Evolutionary conservation across 2,329 filamentous ascomycete species (phyloP), one percentile per base, ranked within the genome.

Genomic region (Daldinia sp.): DNA sequence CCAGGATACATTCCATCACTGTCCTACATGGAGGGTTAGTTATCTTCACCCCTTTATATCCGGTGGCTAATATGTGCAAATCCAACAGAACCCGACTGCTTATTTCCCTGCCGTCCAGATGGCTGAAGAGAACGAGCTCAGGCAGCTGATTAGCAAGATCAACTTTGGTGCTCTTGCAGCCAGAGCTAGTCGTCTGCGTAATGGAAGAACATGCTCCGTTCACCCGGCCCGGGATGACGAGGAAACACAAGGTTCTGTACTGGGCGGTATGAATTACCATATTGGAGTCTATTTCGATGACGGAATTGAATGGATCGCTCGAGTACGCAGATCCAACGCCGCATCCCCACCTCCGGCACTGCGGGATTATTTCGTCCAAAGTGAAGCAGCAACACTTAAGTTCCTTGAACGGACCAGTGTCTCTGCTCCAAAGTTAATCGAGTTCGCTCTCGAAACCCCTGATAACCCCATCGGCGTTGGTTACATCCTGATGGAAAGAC

Each of bases 1-100:
- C 32, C 43, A 67, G 43, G 59, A 71, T 30, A 50, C 65, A 13
- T 72, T 73, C 58, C 78, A 81, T 60, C 69, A 37, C 29, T 81
- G 67, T 68, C 72, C 77, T 55, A 61, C 64, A 58, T 80, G 75
- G 76, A 72, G 77, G 21, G 39, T 27, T 25, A 8, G 21, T 43
- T 7, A n/a, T n/a, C n/a, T n/a, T n/a, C 15, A 43, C 21, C 39
- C 9, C 39, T 43, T 6, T 3, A 25, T 25, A 25, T n/a, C 8
- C 11, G 25, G 19, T 9, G 4, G n/a, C 21, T 43, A 9, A 43
- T 43, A n/a, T 8, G 6, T 25, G 9, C 10, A 7, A 19, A 15
- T 8, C 15, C n/a, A 6, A 3, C 3, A 43, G 11, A 13, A 43
- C 19, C 6, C 21, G 11, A 21, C n/a, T 43, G 25, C 2, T 13